A percentile compares a stretch with the other conserved stretches of the same genome.
These are phyloP conservation scores for Phytophthora foliorum DNA, from an alignment of 352 stramenopile genomes.

Conservation along the genomic window DNA sequence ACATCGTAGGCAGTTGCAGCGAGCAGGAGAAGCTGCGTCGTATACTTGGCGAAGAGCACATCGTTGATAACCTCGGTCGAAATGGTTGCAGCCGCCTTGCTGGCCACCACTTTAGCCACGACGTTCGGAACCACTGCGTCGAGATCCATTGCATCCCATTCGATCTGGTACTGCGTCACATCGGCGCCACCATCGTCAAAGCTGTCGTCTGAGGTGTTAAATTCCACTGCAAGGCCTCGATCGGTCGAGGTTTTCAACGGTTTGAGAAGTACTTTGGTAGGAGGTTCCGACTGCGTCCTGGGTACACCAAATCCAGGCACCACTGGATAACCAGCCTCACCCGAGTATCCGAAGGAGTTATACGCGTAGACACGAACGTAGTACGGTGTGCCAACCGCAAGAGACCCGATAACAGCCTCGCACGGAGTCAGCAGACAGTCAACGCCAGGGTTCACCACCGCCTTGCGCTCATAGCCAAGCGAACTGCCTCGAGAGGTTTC, in stretches of 20 bases:
- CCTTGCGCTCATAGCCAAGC: slow-evolving; percentile 81
- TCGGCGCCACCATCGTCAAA: slow-evolving; percentile 84
- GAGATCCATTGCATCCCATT: slow-evolving; percentile 94
- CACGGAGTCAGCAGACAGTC: slow-evolving; percentile 87
- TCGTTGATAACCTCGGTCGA: slow-evolving; percentile 46
- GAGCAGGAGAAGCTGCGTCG: slow-evolving; percentile 92
- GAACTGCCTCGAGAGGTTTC: slow-evolving; percentile 58
- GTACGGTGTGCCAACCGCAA: slow-evolving; percentile 86
- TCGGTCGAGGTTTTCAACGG: slow-evolving; percentile 43
- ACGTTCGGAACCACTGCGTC: slow-evolving; percentile 53
- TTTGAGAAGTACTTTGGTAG: slow-evolving; percentile 57
- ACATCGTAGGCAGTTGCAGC: slow-evolving; percentile 87
- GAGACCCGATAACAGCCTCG: slow-evolving; percentile 82
- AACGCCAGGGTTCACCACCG: slow-evolving; percentile 68
- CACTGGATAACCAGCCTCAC: slow-evolving; percentile 63
- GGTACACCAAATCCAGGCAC: slow-evolving; percentile 76
- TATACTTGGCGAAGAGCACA: slow-evolving; percentile 85
- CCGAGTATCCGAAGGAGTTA: slow-evolving; percentile 94
- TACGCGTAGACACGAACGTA: slow-evolving; percentile 94
- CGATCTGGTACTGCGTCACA: slow-evolving; percentile 92
- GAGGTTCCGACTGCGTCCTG: slow-evolving; percentile 78
- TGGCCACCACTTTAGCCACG: slow-evolving; percentile 7
- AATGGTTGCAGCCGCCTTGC: slow-evolving; percentile 22
- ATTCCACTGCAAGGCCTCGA: slow-evolving; percentile 76
- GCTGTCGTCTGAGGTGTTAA: slow-evolving; percentile 59